phyloP scores from a whole-genome alignment of 1,139 yeast species.

The Wickerhamiella infanticola region DNA sequence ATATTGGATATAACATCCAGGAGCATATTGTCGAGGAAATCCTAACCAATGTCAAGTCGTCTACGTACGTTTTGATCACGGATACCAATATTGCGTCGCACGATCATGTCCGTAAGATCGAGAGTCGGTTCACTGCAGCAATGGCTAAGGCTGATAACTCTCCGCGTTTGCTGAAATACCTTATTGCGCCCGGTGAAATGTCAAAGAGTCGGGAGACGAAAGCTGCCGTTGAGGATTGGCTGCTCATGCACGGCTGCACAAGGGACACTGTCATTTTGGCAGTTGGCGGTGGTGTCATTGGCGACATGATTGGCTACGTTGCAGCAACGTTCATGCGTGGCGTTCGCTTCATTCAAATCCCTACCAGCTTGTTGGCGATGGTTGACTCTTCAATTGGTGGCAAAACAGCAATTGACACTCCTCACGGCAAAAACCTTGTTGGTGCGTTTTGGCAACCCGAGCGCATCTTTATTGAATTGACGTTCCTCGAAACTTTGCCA shows the following conservation, averaged over 20 bases:
- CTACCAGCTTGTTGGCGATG: slow-evolving; percentile 90
- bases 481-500: slow-evolving; percentile 78
- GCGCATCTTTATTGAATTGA: slow-evolving; percentile 75
- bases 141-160: slow-evolving; percentile 16
- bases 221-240: slow-evolving; percentile 84
- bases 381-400: slow-evolving; percentile 98
- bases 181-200: slow-evolving; percentile 86
- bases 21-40: slow-evolving; percentile 62
- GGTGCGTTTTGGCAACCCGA: slow-evolving; percentile 98
- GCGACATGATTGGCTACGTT: slow-evolving; percentile 97
- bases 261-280: slow-evolving; percentile 92
- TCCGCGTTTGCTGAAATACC: slow-evolving; percentile 56
- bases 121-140: slow-evolving; percentile 8
- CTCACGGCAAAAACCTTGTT: slow-evolving; percentile 84
- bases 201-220: slow-evolving; percentile 80
- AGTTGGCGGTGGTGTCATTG: slow-evolving; percentile 97
- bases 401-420: slow-evolving; percentile 97
- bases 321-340: slow-evolving; percentile 99
- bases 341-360: slow-evolving; percentile 83
- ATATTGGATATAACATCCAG: slow-evolving; percentile 75
- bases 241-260: slow-evolving; percentile 78
- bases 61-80: slow-evolving; percentile 83
- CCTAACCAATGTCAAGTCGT: slow-evolving; percentile 48
- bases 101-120: slow-evolving; percentile 37
- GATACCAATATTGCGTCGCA: slow-evolving; percentile 68